A percentile compares a stretch with the other conserved stretches of the same genome.
phyloP scores from a whole-genome alignment of 345 rosid genomes.

The Sisymbrium irio region DNA sequence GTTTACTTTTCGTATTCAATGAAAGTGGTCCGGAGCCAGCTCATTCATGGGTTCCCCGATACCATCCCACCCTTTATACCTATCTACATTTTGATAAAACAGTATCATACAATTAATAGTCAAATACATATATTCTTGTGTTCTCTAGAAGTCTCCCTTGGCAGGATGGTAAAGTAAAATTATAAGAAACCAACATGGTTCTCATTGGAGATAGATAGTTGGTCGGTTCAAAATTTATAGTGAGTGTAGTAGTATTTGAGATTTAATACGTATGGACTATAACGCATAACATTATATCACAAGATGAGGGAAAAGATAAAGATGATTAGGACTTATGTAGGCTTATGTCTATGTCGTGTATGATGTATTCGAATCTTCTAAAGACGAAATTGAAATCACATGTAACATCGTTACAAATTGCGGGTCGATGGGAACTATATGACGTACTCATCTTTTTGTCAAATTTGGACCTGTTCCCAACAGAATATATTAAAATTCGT shows the following conservation, averaged over 20 bases:
- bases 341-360: slow-evolving; percentile 32
- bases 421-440: slow-evolving; percentile 20
- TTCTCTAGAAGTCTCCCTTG: not conserved
- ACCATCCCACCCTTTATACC: not conserved
- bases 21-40: slow-evolving; percentile 29
- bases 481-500: slow-evolving; percentile 24
- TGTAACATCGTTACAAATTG: slow-evolving; percentile 29
- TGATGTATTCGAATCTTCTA: slow-evolving; percentile 36
- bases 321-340: slow-evolving; percentile 29
- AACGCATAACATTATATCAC: not conserved
- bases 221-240: not conserved
- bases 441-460: slow-evolving; percentile 26
- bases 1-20: slow-evolving; percentile 5
- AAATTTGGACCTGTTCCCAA: slow-evolving; percentile 23
- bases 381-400: slow-evolving; percentile 29
- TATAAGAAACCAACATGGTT: not conserved
- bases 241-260: not conserved
- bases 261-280: not conserved
- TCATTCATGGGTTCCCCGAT: slow-evolving; percentile 16
- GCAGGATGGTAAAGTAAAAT: not conserved
- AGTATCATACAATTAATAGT: slow-evolving; percentile 5
- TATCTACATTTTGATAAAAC: not conserved
- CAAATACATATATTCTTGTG: not conserved
- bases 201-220: not conserved
- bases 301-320: slow-evolving; percentile 26